A percentile compares a stretch with the other conserved stretches of the same genome.
Conservation (phyloP, 1,284 basidiomycete species). For the Cutaneotrichosporon sp. region DNA sequence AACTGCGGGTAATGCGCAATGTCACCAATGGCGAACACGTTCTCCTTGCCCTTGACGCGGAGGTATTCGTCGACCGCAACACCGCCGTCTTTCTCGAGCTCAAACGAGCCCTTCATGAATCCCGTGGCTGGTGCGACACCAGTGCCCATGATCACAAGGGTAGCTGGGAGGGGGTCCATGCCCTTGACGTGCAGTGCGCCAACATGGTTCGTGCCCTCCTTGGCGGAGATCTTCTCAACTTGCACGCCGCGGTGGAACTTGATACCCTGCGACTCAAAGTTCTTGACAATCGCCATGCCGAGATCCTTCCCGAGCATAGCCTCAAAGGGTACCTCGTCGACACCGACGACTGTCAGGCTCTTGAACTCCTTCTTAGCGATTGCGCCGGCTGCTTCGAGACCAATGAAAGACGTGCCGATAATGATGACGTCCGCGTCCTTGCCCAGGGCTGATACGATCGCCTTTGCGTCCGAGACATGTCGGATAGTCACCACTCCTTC, state of each 20-base stretch:
- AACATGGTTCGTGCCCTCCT: slow-evolving; percentile 11
- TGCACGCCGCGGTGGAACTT: slow-evolving; percentile 74
- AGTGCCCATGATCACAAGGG: slow-evolving; percentile 81
- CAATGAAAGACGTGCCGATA: slow-evolving; percentile 88
- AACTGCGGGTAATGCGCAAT: slow-evolving; percentile 76
- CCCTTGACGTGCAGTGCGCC: slow-evolving; percentile 62
- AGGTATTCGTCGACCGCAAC: slow-evolving; percentile 76
- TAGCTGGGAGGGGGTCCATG: slow-evolving; percentile 62
- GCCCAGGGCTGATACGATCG: slow-evolving; percentile 57
- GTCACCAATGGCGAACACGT: slow-evolving; percentile 84
- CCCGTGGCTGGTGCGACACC: slow-evolving; percentile 81
- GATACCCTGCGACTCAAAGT: slow-evolving; percentile 71
- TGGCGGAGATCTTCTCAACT: slow-evolving; percentile 65
- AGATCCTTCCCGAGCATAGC: slow-evolving; percentile 73
- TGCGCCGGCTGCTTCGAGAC: slow-evolving; percentile 82
- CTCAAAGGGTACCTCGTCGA: slow-evolving; percentile 79
- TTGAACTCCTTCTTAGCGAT: slow-evolving; percentile 68
- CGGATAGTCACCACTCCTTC: slow-evolving; percentile 76
- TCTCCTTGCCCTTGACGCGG: slow-evolving; percentile 58
- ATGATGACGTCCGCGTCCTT: slow-evolving; percentile 75
- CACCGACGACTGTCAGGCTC: slow-evolving; percentile 65
- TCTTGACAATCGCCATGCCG: slow-evolving; percentile 74
- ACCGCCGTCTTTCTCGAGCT: slow-evolving; percentile 71
- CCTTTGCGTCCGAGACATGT: slow-evolving; percentile 65
- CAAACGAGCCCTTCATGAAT: slow-evolving; percentile 63